Conservation (phyloP, 2,329 filamentous ascomycete genomes). For the Alternaria sp. region DNA sequence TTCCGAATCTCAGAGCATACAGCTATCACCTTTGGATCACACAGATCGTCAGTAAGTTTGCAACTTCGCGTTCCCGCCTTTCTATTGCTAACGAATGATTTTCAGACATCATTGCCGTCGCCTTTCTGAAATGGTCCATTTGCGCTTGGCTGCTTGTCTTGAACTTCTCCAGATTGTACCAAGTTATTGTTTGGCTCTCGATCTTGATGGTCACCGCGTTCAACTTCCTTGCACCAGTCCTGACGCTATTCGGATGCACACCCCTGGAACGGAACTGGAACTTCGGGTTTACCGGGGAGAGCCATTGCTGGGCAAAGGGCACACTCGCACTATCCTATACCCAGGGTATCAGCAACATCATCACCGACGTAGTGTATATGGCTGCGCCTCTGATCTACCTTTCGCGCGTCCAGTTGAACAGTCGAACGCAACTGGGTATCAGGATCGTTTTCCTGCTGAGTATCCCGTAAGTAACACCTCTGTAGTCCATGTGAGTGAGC, state of each 20-base stretch:
- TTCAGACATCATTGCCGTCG: slow-evolving; percentile 33
- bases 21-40: slow-evolving; percentile 32
- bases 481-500: background rate
- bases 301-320: slow-evolving; percentile 32
- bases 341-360: slow-evolving; percentile 36
- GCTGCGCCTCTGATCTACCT: slow-evolving; percentile 39
- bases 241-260: slow-evolving; percentile 35
- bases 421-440: slow-evolving; percentile 37
- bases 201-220: slow-evolving; percentile 35
- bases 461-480: slow-evolving; percentile 28
- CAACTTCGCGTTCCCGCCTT: background rate
- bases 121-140: slow-evolving; percentile 40
- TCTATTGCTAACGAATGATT: background rate
- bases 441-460: slow-evolving; percentile 37
- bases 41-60: slow-evolving; percentile 26
- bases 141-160: slow-evolving; percentile 39
- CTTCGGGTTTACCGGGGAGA: slow-evolving; percentile 14
- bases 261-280: slow-evolving; percentile 41
- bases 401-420: slow-evolving; percentile 28
- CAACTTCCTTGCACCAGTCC: slow-evolving; percentile 34
- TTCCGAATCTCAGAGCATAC: slow-evolving; percentile 23
- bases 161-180: slow-evolving; percentile 36
- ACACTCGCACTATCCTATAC: slow-evolving; percentile 30
- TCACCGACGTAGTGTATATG: slow-evolving; percentile 39
- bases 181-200: slow-evolving; percentile 34